These are phyloP conservation scores for Diaporthe aspalathi DNA, from an alignment of 2,329 filamentous ascomycete species.

Conservation along the genomic window DNA sequence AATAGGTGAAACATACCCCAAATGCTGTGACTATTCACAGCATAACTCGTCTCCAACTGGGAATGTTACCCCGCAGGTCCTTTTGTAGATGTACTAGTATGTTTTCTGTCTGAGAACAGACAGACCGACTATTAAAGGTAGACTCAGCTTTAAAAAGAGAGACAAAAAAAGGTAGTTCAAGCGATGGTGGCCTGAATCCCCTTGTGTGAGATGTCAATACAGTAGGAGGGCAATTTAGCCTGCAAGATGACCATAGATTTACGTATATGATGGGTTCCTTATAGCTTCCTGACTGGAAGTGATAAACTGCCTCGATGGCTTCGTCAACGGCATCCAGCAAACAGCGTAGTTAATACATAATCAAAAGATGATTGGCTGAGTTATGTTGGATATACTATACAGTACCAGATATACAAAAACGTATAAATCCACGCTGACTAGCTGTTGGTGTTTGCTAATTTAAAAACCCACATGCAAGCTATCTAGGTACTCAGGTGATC, in stretches of 20 bases:
- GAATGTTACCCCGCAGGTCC: slow-evolving; percentile 3
- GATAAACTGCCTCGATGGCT: not conserved
- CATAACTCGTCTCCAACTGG: not conserved
- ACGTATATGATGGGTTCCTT: no score
- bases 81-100: not conserved
- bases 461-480: slow-evolving; percentile 6
- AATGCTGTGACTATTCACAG: not conserved
- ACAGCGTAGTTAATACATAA: not conserved
- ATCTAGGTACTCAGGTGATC: not conserved
- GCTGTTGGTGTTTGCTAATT: not conserved
- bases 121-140: not conserved
- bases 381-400: not conserved
- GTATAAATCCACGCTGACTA: not conserved
- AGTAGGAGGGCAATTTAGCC: not conserved
- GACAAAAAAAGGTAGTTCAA: no score
- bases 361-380: not conserved
- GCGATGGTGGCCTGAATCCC: not conserved
- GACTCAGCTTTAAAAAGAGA: not conserved
- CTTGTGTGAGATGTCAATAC: no score
- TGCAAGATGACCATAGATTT: not conserved
- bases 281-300: not conserved
- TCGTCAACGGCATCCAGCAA: no score
- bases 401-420: not conserved
- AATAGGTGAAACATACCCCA: not conserved
- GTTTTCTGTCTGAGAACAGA: not conserved